phyloP scores from a whole-genome alignment of 2,329 filamentous ascomycete genomes.

The Calonectria pseudoreteaudii region DNA sequence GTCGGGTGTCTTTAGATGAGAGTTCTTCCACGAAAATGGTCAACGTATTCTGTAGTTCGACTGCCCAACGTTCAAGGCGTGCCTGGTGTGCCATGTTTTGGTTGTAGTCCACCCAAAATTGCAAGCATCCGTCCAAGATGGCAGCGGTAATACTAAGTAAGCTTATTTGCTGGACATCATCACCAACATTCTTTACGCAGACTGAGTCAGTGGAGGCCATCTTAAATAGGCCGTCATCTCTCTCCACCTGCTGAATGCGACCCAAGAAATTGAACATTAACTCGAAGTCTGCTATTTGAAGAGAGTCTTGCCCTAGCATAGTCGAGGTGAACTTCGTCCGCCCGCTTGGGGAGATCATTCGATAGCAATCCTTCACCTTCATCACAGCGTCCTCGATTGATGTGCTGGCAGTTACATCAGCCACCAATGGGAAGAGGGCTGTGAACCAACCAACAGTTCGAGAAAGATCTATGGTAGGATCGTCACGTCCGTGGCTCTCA shows the following conservation, averaged over 20 bases:
- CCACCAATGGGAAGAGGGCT: constrained; percentile 1
- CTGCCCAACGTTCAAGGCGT: not conserved
- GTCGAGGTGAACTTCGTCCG: constrained; percentile 1
- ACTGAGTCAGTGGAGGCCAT: constrained; percentile 5
- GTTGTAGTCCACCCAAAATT: constrained; percentile 10
- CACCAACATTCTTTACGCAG: not conserved
- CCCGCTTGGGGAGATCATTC: not conserved
- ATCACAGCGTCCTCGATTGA: not conserved
- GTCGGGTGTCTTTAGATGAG: constrained; percentile 1
- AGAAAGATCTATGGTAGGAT: constrained; percentile 7
- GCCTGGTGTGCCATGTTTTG: constrained; percentile 3
- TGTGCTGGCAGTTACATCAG: not conserved
- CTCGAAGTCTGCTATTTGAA: constrained; percentile 3
- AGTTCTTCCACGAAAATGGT: not conserved
- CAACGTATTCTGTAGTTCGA: constrained; percentile 1
- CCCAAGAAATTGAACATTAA: constrained; percentile 7
- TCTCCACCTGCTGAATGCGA: constrained; percentile 2
- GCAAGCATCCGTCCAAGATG: constrained; percentile 3
- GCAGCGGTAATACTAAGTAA: not conserved
- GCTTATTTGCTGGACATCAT: constrained; percentile 9
- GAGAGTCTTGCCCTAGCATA: not conserved
- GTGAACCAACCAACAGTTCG: constrained; percentile 7
- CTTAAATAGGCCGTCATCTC: constrained; percentile 6
- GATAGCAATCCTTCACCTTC: constrained; percentile 5
- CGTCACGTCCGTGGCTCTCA: constrained; percentile 4